Conservation (phyloP, 768 basidiomycete species). For the Lentinula edodes region DNA sequence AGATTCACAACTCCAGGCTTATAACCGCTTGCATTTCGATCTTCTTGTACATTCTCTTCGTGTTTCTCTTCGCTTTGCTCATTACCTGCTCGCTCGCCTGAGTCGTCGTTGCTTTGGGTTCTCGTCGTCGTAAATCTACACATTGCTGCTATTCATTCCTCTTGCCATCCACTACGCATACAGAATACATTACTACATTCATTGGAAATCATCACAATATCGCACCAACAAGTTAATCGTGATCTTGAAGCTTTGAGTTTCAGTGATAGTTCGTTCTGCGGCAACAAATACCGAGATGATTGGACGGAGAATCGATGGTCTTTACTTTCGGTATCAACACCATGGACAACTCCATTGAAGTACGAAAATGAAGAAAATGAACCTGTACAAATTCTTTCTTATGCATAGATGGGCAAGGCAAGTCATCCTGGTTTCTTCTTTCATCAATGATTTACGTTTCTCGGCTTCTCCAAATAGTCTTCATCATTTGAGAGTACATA, state of each 20-base stretch:
- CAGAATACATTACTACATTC: conserved; percentile 1
- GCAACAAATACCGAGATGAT: too few species aligned
- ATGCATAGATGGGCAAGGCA: too few species aligned
- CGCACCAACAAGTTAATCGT: not conserved
- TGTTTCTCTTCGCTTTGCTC: not conserved
- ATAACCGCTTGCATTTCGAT: not conserved
- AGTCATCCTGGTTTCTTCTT: not conserved
- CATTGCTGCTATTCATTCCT: conserved; percentile 1
- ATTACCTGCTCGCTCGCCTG: not conserved
- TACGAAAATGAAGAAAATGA: too few species aligned
- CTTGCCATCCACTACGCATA: not conserved
- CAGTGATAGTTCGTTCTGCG: too few species aligned
- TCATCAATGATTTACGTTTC: not conserved
- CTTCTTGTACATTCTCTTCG: conserved; percentile 4
- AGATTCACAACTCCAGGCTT: not conserved
- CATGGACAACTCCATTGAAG: too few species aligned
- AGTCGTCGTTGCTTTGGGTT: not conserved
- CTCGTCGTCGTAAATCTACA: not conserved
- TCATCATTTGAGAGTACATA: not conserved
- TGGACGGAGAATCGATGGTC: too few species aligned
- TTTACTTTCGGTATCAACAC: too few species aligned
- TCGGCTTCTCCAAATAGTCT: not conserved
- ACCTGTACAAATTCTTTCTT: too few species aligned
- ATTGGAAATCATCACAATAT: not conserved
- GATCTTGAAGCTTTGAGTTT: not conserved